Base-by-base conservation (phyloP, 108 stramenopile genomes). In the Hondaea fermentalgiana region DNA sequence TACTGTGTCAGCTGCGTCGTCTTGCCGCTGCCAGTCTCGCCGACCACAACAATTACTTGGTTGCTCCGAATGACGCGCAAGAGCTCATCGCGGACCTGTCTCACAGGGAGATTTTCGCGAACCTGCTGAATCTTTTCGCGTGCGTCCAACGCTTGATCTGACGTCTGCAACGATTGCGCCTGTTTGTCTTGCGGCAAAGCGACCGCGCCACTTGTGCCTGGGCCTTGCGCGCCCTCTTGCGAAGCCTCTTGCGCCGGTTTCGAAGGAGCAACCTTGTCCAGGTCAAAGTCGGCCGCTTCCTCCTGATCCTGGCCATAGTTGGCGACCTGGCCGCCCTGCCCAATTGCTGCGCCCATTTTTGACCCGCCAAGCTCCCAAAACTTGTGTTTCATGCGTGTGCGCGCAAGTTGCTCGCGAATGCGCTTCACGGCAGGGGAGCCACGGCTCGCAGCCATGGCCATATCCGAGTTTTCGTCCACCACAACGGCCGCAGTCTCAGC, bases 361-460 rank as follows among this genome's bases (percentile, higher is more conserved):
- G 94, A 95, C 10, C 99, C 99, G 49, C 99, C 99, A 53, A 99
- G 91, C 92, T 99, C 98, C 99, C 99, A 99, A 92, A 98, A 99
- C 89, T 97, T 95, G 90, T 98, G 96, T 53, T 98, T 92, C 97
- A 98, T 98, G 57, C 96, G 93, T 55, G 93, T 93, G 91, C 95
- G 93, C 53, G 98, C 97, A 72, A 97, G 96, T 88, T 95, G 94
- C 87, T 96, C 96, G 44, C 98, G 91, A 19, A 97, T 60, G 35
- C 89, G 88, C 43, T 92, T 89, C 87, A 98, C 89, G 5, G 95
- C 94, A 5, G 90, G 95, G 6, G 95, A 96, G 35, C 99, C 99
- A 72, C 97, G 95, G 87, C 97, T 83, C 8, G 97, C 96, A 92
- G 95, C 96, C 60, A 93, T 93, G 44, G 97, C 97, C 95, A 99